Evolutionary conservation across 306 rosid genomes (phyloP).

Genomic region (Rubus parviflorus): DNA sequence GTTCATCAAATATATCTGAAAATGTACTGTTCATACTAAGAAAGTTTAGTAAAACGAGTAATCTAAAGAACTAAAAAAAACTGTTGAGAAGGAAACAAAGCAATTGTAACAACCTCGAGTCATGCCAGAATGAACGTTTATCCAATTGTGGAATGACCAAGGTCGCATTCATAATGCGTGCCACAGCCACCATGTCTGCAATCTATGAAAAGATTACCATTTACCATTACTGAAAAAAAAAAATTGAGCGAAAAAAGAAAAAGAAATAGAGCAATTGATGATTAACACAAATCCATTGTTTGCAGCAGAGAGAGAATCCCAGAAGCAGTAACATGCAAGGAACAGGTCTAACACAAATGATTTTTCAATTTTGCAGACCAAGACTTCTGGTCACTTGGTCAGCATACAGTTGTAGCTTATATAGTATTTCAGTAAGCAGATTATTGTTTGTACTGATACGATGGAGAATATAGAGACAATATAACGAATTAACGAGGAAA

Average conservation of each 20-base stretch:
- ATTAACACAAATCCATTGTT: background rate
- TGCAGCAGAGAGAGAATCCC: background rate
- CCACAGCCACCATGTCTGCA: conserved; percentile 94
- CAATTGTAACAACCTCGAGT: conserved; percentile 57
- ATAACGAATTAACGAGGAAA: conserved; percentile 21
- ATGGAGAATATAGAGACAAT: background rate
- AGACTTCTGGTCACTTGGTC: background rate
- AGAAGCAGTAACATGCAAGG: background rate
- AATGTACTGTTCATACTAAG: conserved; percentile 56
- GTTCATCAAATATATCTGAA: conserved; percentile 85
- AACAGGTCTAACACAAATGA: background rate
- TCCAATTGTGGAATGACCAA: conserved; percentile 89
- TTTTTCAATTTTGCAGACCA: background rate
- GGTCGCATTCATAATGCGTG: conserved; percentile 85
- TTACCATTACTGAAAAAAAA: conserved; percentile 8
- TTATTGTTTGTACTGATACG: background rate
- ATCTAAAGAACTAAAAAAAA: conserved; percentile 18
- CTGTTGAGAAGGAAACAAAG: conserved; percentile 13
- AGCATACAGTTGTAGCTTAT: background rate
- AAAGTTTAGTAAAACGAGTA: conserved; percentile 21
- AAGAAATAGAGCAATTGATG: background rate
- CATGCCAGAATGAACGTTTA: conserved; percentile 92
- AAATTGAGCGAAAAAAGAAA: background rate
- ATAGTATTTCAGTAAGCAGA: background rate
- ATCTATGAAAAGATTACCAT: conserved; percentile 47